Conservation (phyloP, 2,329 filamentous ascomycete species). For the Botrytis sinoallii region DNA sequence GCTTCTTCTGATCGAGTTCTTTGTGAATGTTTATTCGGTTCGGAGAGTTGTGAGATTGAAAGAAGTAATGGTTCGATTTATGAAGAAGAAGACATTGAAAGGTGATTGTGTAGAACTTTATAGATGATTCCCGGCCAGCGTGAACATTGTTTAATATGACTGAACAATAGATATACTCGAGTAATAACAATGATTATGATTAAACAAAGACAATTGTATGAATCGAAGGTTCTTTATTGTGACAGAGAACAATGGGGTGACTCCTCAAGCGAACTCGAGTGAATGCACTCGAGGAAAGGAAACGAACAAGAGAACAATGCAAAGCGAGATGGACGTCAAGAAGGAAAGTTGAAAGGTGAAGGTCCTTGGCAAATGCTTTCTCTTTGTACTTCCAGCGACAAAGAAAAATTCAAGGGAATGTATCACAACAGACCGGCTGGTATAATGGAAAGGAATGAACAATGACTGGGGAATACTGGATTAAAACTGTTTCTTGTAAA, state of each 20-base stretch:
- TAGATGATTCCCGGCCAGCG: slow-evolving; percentile 26
- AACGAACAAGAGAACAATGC: slow-evolving; percentile 1
- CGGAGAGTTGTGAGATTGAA: not conserved
- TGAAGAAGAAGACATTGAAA: not conserved
- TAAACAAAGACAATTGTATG: not conserved
- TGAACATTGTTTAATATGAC: slow-evolving; percentile 25
- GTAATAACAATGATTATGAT: slow-evolving; percentile 19
- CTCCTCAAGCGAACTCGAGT: not conserved
- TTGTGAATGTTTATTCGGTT: not conserved
- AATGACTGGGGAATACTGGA: slow-evolving; percentile 1
- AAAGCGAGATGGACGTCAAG: not conserved
- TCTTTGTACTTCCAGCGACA: slow-evolving; percentile 14
- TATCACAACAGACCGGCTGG: not conserved
- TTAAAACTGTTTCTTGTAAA: slow-evolving; percentile 12
- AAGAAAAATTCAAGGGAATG: not conserved
- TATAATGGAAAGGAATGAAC: not conserved
- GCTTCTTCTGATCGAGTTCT: not conserved
- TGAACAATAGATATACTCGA: slow-evolving; percentile 25
- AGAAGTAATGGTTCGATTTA: not conserved
- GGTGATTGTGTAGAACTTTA: slow-evolving; percentile 17
- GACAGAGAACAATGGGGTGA: slow-evolving; percentile 10
- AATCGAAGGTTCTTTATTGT: not conserved
- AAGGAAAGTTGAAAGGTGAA: not conserved
- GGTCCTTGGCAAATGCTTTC: not conserved
- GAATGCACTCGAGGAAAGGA: not conserved